These are phyloP conservation scores for Colletotrichum sp. DNA, from an alignment of 2,329 filamentous ascomycete species.

Conservation along the genomic window DNA sequence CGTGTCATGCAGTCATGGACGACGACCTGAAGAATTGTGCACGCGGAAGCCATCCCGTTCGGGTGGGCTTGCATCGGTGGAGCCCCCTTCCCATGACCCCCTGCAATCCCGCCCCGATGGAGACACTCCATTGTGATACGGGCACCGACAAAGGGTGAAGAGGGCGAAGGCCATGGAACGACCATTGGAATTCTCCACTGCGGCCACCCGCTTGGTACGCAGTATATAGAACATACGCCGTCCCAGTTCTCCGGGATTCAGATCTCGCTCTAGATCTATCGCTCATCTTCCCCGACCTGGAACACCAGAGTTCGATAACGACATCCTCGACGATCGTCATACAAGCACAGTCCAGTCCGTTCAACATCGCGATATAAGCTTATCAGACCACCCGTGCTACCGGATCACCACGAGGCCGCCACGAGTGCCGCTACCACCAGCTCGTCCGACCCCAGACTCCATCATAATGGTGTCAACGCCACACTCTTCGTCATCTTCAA, in stretches of 20 bases:
- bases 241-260: conserved; percentile 3
- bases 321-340: neutral
- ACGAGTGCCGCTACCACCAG: neutral
- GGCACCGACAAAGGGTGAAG: conserved; percentile 14
- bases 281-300: neutral
- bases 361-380: neutral
- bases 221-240: conserved; percentile 11
- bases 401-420: neutral
- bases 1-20: neutral
- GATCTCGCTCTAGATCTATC: conserved; percentile 10
- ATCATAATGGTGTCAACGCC: conserved; percentile 22
- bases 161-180: conserved; percentile 14
- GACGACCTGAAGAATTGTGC: neutral
- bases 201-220: neutral
- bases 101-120: neutral
- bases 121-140: conserved; percentile 2
- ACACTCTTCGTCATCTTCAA: conserved; percentile 31
- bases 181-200: conserved; percentile 12
- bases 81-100: neutral
- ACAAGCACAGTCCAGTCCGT: neutral
- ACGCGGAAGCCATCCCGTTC: conserved; percentile 11
- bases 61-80: conserved; percentile 2
- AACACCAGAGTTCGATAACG: neutral
- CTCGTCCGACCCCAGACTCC: neutral
- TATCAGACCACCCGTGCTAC: neutral